Evolutionary conservation across 23 red algal genomes (phyloP).

Genomic region (Gracilaria domingensis): DNA sequence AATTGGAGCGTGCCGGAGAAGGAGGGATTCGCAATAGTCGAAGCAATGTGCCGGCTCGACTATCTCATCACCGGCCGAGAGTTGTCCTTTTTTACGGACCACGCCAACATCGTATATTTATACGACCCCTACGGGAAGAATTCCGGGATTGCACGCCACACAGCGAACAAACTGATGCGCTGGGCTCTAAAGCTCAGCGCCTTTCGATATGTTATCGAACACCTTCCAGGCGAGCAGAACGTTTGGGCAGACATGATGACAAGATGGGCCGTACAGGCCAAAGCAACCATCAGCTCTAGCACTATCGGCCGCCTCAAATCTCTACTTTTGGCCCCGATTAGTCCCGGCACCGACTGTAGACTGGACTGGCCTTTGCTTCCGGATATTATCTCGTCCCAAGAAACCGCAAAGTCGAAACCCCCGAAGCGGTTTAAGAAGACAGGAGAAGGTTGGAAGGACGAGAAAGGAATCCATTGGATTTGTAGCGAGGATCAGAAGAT

Average conservation of each 20-base stretch:
- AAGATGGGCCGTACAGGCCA: conserved; percentile 10
- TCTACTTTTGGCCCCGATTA: neutral
- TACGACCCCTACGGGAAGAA: neutral
- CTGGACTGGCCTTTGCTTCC: conserved; percentile 4
- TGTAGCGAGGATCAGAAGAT: neutral
- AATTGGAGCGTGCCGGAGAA: conserved; percentile 25
- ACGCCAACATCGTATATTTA: conserved; percentile 29
- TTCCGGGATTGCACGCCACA: conserved; percentile 7
- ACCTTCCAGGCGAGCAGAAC: conserved; percentile 27
- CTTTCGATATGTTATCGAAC: conserved; percentile 23
- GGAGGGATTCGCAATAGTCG: conserved; percentile 44
- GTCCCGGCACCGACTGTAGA: neutral
- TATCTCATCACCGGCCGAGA: neutral
- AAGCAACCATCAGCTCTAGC: neutral
- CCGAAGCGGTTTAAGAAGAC: conserved; percentile 6
- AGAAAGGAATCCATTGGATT: neutral
- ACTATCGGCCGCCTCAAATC: neutral
- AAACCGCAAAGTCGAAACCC: neutral
- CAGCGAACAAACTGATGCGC: conserved; percentile 6
- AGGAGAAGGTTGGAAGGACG: neutral
- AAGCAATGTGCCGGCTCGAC: conserved; percentile 29
- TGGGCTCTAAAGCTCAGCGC: conserved; percentile 14
- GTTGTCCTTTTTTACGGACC: conserved; percentile 14
- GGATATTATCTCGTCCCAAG: conserved; percentile 23
- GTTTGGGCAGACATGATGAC: conserved; percentile 53